Evolutionary conservation across 202 grass and related monocot genomes (phyloP).

Genomic region (Setaria viridis): DNA sequence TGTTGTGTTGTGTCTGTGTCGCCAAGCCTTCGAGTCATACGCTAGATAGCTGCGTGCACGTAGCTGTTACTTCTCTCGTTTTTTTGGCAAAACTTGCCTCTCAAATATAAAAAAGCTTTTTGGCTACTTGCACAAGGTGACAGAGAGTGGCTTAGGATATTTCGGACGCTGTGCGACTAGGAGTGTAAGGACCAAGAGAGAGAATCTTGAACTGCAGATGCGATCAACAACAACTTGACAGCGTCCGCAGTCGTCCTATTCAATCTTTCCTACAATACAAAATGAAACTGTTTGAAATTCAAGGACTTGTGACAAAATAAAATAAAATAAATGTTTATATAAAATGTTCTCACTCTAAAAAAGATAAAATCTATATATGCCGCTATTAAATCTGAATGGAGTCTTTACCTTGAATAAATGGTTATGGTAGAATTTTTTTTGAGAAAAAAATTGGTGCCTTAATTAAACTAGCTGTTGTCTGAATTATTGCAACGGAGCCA

Average conservation of each 20-base stretch:
- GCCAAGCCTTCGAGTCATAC: neutral
- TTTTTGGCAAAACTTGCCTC: neutral
- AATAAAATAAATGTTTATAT: neutral
- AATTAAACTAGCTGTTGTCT: neutral
- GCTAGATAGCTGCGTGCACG: neutral
- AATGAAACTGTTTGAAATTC: neutral
- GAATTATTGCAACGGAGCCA: neutral
- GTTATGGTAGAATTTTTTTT: neutral
- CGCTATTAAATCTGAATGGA: too few species aligned
- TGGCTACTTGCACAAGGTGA: neutral
- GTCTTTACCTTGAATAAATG: too few species aligned
- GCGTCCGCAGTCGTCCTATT: neutral
- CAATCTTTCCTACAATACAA: neutral
- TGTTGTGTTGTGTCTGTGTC: neutral
- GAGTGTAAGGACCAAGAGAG: neutral
- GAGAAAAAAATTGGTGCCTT: too few species aligned
- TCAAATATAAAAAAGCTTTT: neutral
- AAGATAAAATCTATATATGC: too few species aligned
- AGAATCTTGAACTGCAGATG: conserved; percentile 16
- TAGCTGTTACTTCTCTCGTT: neutral
- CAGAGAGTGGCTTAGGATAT: neutral
- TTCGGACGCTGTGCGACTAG: neutral
- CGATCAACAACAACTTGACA: neutral
- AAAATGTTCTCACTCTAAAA: neutral
- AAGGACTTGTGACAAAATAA: neutral